A percentile compares a stretch with the other conserved stretches of the same genome.
Evolutionary conservation across 108 stramenopile genomes (phyloP).

Genomic region (Pseudonitzschia pungens): DNA sequence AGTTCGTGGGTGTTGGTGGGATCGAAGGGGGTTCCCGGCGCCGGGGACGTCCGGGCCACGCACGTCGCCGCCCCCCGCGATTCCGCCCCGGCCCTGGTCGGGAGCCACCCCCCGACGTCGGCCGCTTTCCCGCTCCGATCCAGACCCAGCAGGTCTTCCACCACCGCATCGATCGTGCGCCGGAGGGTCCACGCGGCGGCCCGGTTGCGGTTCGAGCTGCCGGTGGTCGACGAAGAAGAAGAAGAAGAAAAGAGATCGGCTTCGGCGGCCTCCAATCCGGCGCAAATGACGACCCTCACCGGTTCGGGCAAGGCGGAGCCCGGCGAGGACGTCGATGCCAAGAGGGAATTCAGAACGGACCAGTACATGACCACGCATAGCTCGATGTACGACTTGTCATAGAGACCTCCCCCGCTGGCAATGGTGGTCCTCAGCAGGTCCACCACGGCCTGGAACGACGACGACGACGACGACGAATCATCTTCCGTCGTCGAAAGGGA

Average conservation of each 20-base stretch:
- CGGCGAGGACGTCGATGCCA: neutral
- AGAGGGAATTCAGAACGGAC: conserved; percentile 1
- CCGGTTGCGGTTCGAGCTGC: neutral
- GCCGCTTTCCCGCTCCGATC: neutral
- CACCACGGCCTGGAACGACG: neutral
- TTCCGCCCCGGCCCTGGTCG: neutral
- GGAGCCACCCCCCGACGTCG: neutral
- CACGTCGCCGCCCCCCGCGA: neutral
- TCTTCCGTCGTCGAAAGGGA: too few species aligned
- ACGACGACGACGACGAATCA: too few species aligned
- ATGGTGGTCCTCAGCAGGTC: neutral
- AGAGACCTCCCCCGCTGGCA: neutral
- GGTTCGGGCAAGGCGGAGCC: neutral
- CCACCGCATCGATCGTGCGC: neutral
- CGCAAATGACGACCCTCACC: neutral
- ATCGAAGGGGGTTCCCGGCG: neutral
- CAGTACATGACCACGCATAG: conserved; percentile 1
- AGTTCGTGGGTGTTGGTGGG: neutral
- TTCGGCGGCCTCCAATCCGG: neutral
- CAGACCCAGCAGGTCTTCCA: neutral
- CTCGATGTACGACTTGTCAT: neutral
- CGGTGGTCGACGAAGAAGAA: neutral
- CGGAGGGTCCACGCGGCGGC: conserved; percentile 4
- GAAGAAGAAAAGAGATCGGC: neutral
- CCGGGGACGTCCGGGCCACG: neutral